Evolutionary conservation across 2,329 filamentous ascomycete genomes (phyloP).

Genomic region (Penicillium janthinellum): DNA sequence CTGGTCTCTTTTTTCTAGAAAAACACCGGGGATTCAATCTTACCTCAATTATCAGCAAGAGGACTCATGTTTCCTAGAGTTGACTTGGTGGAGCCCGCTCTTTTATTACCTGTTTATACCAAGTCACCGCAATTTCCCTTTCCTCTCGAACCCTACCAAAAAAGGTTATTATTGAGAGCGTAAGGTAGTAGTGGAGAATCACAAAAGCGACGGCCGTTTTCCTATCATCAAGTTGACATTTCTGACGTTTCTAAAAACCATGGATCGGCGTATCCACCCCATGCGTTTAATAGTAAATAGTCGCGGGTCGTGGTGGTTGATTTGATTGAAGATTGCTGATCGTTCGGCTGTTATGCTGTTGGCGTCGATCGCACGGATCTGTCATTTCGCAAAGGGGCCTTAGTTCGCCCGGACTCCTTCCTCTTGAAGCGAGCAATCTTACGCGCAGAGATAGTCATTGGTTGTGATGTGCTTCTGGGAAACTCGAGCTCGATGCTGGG

Average conservation of each 20-base stretch:
- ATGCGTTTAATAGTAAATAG: slow-evolving; percentile 11
- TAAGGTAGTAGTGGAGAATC: background rate
- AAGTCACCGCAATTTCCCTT: background rate
- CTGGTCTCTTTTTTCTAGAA: background rate
- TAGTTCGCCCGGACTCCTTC: slow-evolving; percentile 20
- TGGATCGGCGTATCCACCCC: slow-evolving; percentile 13
- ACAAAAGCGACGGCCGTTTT: slow-evolving; percentile 12
- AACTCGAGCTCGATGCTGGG: background rate
- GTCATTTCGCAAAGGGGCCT: slow-evolving; percentile 16
- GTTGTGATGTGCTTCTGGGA: background rate
- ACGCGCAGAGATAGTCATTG: slow-evolving; percentile 1
- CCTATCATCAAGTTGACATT: slow-evolving; percentile 18
- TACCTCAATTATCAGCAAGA: slow-evolving; percentile 7
- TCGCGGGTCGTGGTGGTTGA: slow-evolving; percentile 21
- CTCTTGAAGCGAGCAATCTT: slow-evolving; percentile 9
- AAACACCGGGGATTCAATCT: slow-evolving; percentile 1
- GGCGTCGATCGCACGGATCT: slow-evolving; percentile 26
- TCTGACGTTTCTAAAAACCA: slow-evolving; percentile 11
- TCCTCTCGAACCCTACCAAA: background rate
- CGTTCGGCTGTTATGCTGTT: slow-evolving; percentile 22
- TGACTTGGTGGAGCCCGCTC: slow-evolving; percentile 8
- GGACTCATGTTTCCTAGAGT: background rate
- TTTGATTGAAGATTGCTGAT: slow-evolving; percentile 35
- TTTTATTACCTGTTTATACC: background rate
- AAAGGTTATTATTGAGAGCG: background rate